Base-by-base conservation (phyloP, 495 filamentous ascomycete species). In the Lentithecium fluviatile region DNA sequence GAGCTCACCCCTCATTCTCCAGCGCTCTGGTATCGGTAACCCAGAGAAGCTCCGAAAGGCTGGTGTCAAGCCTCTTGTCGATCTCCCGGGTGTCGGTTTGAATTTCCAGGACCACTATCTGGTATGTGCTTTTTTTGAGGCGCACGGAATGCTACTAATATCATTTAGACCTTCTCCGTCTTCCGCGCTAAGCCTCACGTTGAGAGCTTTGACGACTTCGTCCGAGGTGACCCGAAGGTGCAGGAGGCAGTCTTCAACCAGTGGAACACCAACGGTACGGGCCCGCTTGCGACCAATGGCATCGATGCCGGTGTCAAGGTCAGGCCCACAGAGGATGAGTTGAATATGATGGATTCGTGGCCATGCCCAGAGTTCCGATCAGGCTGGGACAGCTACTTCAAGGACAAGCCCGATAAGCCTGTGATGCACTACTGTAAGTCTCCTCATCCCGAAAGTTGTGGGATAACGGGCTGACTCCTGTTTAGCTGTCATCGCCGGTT, bases 101-200 rank as follows among this genome's bases (percentile, higher is more conserved):
- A 91, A 91, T 73, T 91, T 90, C 80, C 88, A 91, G 70, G 88
- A 91, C 71, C 89, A 93, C 64, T 90, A 94, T 69, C 81, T 94
- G 32, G 40, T 43, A 20, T n/a, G 13, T 20, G 6, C 40, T 43
- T 43, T 13, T 43, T 13, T 43, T n/a, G n/a, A n/a, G n/a, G 15
- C 4, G 13, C 3, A 43, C 15, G 13, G 15, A 3, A 15, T 15
- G 19, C 19, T 43, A 13, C 13, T 43, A 43, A 43, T 43, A 6
- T 6, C 19, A 43, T 13, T 6, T 43, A 43, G 40, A 90, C 86
- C 1, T 91, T 92, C 71, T 83, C 88, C 2, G 80, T 83, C 45
- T 91, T 80, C 68, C 77, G 88, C 37, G 88, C 88, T 29, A 91
- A 90, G 76, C 88, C 88, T 1, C 83, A 87, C 25, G 83, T 83